phyloP scores from a whole-genome alignment of 495 filamentous ascomycete species.

The Staphylotrichum longicolle region DNA sequence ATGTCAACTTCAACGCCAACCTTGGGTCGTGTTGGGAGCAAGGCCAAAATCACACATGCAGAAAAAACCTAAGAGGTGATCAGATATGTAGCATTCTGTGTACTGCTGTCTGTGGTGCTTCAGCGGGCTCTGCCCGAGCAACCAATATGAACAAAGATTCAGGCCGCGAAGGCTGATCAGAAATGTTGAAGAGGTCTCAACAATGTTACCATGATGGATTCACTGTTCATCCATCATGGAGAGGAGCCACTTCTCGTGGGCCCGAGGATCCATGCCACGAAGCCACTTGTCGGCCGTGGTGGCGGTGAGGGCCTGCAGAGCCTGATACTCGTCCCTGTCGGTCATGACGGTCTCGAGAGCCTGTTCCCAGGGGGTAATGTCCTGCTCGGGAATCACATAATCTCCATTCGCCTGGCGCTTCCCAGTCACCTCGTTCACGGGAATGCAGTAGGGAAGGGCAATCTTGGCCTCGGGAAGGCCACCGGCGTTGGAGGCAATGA shows the following conservation, averaged over 20 bases:
- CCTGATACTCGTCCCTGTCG: conserved; percentile 21
- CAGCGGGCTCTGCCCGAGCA: conserved; percentile 6
- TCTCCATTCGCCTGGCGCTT: conserved; percentile 23
- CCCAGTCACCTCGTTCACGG: conserved; percentile 32
- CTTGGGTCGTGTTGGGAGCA: too few relatives aligned
- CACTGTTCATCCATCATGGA: conserved; percentile 26
- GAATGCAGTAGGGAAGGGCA: conserved; percentile 29
- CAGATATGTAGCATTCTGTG: conserved; percentile 14
- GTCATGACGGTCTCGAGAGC: conserved; percentile 26
- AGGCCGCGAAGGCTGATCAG: neutral
- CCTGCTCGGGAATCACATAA: conserved; percentile 32
- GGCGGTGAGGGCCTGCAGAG: conserved; percentile 21
- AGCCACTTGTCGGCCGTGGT: conserved; percentile 26
- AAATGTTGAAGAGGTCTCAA: neutral
- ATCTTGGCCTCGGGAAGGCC: conserved; percentile 35
- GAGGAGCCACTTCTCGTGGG: conserved; percentile 34
- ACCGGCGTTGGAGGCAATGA: conserved; percentile 35
- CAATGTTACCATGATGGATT: neutral
- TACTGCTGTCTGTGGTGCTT: conserved; percentile 10
- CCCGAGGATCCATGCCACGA: conserved; percentile 18
- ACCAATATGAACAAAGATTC: conserved; percentile 9
- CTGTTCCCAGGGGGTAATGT: conserved; percentile 26
- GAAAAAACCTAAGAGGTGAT: too few relatives aligned
- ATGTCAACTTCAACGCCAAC: too few relatives aligned
- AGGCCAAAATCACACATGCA: too few relatives aligned